These are phyloP conservation scores for Fraxinus greggii DNA, from an alignment of 305 asterid species.

Conservation along the genomic window DNA sequence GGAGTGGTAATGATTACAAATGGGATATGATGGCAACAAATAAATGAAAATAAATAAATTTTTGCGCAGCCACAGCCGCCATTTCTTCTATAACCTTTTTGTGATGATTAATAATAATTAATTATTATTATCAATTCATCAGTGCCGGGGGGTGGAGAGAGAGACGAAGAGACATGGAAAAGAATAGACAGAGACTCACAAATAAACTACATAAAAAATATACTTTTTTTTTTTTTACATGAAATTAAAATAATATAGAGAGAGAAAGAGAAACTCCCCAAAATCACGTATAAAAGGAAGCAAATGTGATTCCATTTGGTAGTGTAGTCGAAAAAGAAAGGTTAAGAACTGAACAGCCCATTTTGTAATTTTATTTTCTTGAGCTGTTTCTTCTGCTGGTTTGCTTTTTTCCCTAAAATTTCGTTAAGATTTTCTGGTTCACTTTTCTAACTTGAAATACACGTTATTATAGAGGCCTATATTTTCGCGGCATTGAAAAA, in stretches of 20 bases:
- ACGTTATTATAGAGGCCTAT: slow-evolving; percentile 34
- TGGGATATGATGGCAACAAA: slow-evolving; percentile 45
- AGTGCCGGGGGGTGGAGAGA: slow-evolving; percentile 12
- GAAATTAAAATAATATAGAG: background rate
- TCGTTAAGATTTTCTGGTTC: slow-evolving; percentile 23
- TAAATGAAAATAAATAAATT: slow-evolving; percentile 3
- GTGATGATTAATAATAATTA: slow-evolving; percentile 34
- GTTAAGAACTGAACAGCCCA: slow-evolving; percentile 5
- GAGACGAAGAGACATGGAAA: slow-evolving; percentile 32
- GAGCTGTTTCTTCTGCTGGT: slow-evolving; percentile 15
- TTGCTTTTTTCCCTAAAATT: slow-evolving; percentile 7
- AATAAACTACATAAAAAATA: background rate
- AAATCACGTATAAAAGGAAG: slow-evolving; percentile 49
- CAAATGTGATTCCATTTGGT: slow-evolving; percentile 1
- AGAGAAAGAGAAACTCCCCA: slow-evolving; percentile 11
- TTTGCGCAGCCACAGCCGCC: slow-evolving; percentile 92
- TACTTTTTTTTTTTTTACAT: background rate
- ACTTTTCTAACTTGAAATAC: slow-evolving; percentile 31
- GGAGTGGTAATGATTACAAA: slow-evolving; percentile 43
- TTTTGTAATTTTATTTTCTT: background rate
- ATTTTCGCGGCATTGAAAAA: slow-evolving; percentile 28
- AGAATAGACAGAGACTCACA: slow-evolving; percentile 34
- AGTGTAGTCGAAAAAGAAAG: background rate
- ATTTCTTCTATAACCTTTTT: slow-evolving; percentile 34
- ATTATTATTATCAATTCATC: slow-evolving; percentile 11